Evolutionary conservation across 176 grass and related monocot genomes (phyloP).

Genomic region (Musa itinerans): DNA sequence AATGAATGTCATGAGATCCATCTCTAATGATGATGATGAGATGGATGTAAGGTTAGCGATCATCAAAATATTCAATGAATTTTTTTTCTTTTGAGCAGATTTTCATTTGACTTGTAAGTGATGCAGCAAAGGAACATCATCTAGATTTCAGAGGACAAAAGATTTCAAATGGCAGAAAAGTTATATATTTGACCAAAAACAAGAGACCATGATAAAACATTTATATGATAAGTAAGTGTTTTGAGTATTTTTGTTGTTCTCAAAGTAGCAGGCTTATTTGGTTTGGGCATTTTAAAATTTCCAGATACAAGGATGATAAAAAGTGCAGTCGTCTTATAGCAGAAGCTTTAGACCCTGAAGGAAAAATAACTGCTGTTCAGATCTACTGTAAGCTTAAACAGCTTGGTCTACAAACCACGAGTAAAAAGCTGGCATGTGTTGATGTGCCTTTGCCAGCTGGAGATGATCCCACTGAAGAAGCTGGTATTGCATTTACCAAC

Average conservation of each 20-base stretch:
- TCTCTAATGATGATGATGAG: slow-evolving; percentile 42
- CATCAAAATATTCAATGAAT: slow-evolving; percentile 3
- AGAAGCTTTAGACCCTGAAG: slow-evolving; percentile 68
- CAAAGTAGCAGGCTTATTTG: background rate
- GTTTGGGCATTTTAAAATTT: slow-evolving; percentile 18
- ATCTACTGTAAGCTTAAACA: slow-evolving; percentile 74
- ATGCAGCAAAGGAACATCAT: slow-evolving; percentile 32
- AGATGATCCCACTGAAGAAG: slow-evolving; percentile 27
- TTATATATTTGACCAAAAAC: slow-evolving; percentile 57
- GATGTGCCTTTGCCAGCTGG: slow-evolving; percentile 24
- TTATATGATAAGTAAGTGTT: slow-evolving; percentile 67
- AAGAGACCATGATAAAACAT: slow-evolving; percentile 50
- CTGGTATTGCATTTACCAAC: slow-evolving; percentile 6
- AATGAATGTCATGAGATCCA: slow-evolving; percentile 39
- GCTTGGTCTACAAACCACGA: slow-evolving; percentile 57
- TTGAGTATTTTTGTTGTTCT: background rate
- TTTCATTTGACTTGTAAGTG: slow-evolving; percentile 24
- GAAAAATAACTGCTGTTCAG: slow-evolving; percentile 69
- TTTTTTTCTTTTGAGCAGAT: slow-evolving; percentile 24
- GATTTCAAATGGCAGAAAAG: slow-evolving; percentile 36
- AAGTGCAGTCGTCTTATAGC: slow-evolving; percentile 66
- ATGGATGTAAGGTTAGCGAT: slow-evolving; percentile 39
- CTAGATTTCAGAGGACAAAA: slow-evolving; percentile 29
- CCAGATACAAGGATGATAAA: slow-evolving; percentile 71
- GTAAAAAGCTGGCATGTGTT: slow-evolving; percentile 29